A percentile compares a stretch with the other conserved stretches of the same genome.
These are phyloP conservation scores for Talaromyces islandicus DNA, from an alignment of 2,329 filamentous ascomycete genomes.

Conservation along the genomic window DNA sequence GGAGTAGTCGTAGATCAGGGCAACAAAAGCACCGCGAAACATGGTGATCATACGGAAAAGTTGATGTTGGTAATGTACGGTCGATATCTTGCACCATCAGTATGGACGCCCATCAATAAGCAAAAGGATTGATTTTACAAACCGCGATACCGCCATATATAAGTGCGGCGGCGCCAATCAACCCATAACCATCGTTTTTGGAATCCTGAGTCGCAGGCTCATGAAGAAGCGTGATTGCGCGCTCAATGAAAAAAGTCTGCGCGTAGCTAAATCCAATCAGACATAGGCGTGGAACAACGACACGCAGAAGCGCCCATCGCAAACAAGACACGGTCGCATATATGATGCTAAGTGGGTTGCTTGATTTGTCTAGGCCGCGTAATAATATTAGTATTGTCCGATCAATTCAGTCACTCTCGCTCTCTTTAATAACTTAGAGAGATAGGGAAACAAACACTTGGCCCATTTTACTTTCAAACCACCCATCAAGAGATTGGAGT, in stretches of 20 bases:
- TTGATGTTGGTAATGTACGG: slow-evolving; percentile 36
- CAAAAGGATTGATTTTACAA: slow-evolving; percentile 12
- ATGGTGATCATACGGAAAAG: slow-evolving; percentile 39
- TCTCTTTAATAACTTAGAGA: neutral
- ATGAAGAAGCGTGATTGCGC: slow-evolving; percentile 27
- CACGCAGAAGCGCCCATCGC: slow-evolving; percentile 26
- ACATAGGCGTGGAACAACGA: slow-evolving; percentile 24
- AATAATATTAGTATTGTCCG: neutral
- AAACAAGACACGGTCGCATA: slow-evolving; percentile 1
- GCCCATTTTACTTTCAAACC: neutral
- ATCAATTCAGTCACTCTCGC: neutral
- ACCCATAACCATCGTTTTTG: slow-evolving; percentile 34
- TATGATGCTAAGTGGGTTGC: neutral
- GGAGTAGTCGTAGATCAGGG: slow-evolving; percentile 44
- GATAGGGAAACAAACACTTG: neutral
- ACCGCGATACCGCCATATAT: slow-evolving; percentile 40
- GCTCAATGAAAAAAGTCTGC: slow-evolving; percentile 32
- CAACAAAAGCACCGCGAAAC: slow-evolving; percentile 38
- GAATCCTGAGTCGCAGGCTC: slow-evolving; percentile 20
- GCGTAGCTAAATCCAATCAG: slow-evolving; percentile 30
- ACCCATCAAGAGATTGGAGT: slow-evolving; percentile 13
- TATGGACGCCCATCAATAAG: neutral
- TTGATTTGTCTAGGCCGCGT: slow-evolving; percentile 8
- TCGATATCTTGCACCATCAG: slow-evolving; percentile 24
- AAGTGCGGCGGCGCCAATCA: slow-evolving; percentile 38